Percentiles rank a stretch among this genome's conserved stretches.
Evolutionary conservation across 768 basidiomycete genomes (phyloP).

Genomic region (Mycena polygramma): DNA sequence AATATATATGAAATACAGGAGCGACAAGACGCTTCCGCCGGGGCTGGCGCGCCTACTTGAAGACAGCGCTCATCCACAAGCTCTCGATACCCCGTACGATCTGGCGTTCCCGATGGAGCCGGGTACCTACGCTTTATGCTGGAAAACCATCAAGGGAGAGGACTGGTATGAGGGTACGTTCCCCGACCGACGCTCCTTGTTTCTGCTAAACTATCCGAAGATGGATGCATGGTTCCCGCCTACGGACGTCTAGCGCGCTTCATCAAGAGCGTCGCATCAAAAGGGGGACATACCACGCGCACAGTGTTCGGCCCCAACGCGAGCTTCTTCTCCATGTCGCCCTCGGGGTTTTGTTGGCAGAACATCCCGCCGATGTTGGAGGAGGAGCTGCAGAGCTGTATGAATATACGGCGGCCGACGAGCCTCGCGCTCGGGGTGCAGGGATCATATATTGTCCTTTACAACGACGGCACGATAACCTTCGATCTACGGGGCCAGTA

Average conservation of each 20-base stretch:
- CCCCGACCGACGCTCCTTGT: background rate
- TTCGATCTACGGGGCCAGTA: slow-evolving; percentile 29
- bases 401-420: slow-evolving; percentile 20
- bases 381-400: slow-evolving; percentile 15
- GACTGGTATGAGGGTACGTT: slow-evolving; percentile 26
- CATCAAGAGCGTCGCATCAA: slow-evolving; percentile 3
- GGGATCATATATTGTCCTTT: slow-evolving; percentile 26
- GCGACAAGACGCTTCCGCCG: background rate
- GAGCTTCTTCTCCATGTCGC: slow-evolving; percentile 24
- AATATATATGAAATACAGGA: background rate
- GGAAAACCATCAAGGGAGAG: slow-evolving; percentile 20
- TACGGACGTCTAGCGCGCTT: slow-evolving; percentile 28
- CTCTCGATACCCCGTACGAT: slow-evolving; percentile 11
- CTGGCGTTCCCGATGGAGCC: slow-evolving; percentile 26
- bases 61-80: slow-evolving; percentile 14
- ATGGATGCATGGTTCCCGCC: slow-evolving; percentile 7
- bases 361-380: slow-evolving; percentile 21
- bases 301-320: slow-evolving; percentile 26
- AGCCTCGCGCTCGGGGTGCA: slow-evolving; percentile 24
- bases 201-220: slow-evolving; percentile 1
- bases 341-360: slow-evolving; percentile 28
- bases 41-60: background rate
- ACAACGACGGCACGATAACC: slow-evolving; percentile 23
- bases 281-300: slow-evolving; percentile 12
- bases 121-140: slow-evolving; percentile 15